Evolutionary conservation across 768 basidiomycete species (phyloP), one percentile per base, ranked within the genome.

Genomic region (Hebeloma cylindrosporum): DNA sequence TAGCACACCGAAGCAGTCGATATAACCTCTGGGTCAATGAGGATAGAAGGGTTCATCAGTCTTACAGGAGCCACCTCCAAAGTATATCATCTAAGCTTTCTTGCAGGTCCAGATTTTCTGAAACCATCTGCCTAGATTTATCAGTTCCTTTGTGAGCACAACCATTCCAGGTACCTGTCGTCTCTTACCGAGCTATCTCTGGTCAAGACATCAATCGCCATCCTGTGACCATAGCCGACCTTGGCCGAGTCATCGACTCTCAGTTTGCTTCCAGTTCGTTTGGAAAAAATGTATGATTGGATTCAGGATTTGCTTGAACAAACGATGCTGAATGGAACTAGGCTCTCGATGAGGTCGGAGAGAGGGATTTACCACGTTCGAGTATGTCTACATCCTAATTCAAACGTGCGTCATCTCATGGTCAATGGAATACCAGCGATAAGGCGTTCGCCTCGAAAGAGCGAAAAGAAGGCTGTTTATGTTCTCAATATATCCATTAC

Each of bases 21-120:
- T 21, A 64, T 72, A 1, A 58, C 54, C 25, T 71, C 64, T n/a
- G 82, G 69, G 7, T 66, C 71, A 11, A 63, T 85, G 56, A 75
- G 63, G 32, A 66, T 91, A 6, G 71, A 83, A 45, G 95, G 95
- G 0, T 97, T 98, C 60, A 81, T 96, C 44, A 88, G 90, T 59
- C 71, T 92, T 4, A 76, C 79, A 13, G 89, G 90, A 6, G 77
- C 85, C 17, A 66, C 72, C 49, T 83, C 88, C 16, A 92, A 85
- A 71, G 93, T 83, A 29, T 42, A 60, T 47, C 21, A 8, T 38
- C 30, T 16, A 16, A 16, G 30, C 45, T 23, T 25, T 39, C 32
- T 34, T 42, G 16, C 32, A 14, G 17, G 21, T 17, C 16, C 18
- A 43, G 31, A 11, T 32, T 31, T 29, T 50, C 54, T 55, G 45